Evolutionary conservation across 768 basidiomycete species (phyloP), one percentile per base, ranked within the genome.

Genomic region (Suillus brevipes): DNA sequence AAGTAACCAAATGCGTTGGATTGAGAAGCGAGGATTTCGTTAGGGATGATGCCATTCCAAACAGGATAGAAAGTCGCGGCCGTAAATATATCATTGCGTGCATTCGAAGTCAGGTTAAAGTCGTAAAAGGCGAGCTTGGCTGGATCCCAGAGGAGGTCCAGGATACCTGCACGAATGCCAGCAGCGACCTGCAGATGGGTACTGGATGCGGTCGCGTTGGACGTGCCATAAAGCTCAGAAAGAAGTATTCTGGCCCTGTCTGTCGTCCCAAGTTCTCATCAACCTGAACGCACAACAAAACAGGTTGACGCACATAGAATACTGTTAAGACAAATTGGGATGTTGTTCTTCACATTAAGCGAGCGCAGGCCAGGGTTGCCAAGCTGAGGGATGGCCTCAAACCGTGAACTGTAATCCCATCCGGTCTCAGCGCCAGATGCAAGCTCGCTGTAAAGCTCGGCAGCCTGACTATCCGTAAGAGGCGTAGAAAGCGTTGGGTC

Each of bases 81-180:
- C n/a, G 86, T 86, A 79, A 89, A 95, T 37, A 93, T 72, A 57
- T 69, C 76, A 70, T 87, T 89, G 61, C 90, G 86, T 16, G 84
- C 72, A 59, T 89, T 87, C 3, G 88, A 83, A 8, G 86, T 89
- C 47, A 89, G 75, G 74, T 94, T 93, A 78, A 91, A 97, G 76
- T 97, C 95, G 71, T 96, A 96, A 78, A 96, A 97, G 0, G 90
- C 90, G n/a, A 94, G 80, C 80, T 91, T 92, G 9, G 80, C 77
- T 0, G 86, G 68, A 72, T 97, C 91, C 95, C 95, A 97, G 77
- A 87, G 81, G 10, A 97, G 84, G 74, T 98, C 96, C 42, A 97
- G 79, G 65, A 97, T 86, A 1, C 88, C 95, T 25, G 77, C 81
- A 64, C 86, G 85, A 50, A 94, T 78, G 9, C 78, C 76, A 0